A percentile compares a stretch with the other conserved stretches of the same genome.
These are phyloP conservation scores for Phlyctochytrium arcticum DNA, from an alignment of 192 early-diverging fungal species.

Conservation along the genomic window DNA sequence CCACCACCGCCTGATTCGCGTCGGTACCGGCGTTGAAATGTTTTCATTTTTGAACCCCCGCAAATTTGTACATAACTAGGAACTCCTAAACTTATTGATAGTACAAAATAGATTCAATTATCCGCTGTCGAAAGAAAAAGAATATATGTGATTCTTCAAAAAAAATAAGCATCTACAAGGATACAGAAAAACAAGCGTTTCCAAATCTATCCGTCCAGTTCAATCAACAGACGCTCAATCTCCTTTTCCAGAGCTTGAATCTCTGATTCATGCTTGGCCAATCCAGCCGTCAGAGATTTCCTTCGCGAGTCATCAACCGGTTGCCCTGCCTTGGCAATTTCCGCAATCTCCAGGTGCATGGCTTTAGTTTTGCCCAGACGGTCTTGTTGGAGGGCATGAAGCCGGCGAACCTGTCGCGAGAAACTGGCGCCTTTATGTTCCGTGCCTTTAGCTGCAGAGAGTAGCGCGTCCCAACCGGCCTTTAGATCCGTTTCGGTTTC, in stretches of 20 bases:
- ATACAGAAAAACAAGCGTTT: no score
- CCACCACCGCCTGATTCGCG: neutral
- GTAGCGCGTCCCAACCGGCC: neutral
- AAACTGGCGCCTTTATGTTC: neutral
- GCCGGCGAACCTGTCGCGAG: neutral
- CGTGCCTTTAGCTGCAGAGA: conserved; percentile 1
- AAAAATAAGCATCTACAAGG: no score
- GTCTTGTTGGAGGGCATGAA: conserved; percentile 3
- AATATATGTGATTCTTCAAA: no score
- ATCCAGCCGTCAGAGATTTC: neutral
- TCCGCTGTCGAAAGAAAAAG: no score
- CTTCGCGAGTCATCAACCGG: conserved; percentile 3
- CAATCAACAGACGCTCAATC: conserved; percentile 18
- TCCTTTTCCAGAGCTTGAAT: conserved; percentile 23
- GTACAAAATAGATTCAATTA: no score
- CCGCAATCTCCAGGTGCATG: conserved; percentile 20
- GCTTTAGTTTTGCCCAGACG: conserved; percentile 12
- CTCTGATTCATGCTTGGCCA: conserved; percentile 10
- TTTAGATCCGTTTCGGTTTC: neutral
- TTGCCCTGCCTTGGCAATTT: neutral
- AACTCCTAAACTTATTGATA: no score
- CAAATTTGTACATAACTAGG: no score
- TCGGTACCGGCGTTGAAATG: neutral
- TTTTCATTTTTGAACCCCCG: no score
- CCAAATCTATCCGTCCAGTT: no score